Percentiles rank a stretch among this genome's conserved stretches.
phyloP scores from a whole-genome alignment of 2,329 filamentous ascomycete species.

The Cercospora zeina region DNA sequence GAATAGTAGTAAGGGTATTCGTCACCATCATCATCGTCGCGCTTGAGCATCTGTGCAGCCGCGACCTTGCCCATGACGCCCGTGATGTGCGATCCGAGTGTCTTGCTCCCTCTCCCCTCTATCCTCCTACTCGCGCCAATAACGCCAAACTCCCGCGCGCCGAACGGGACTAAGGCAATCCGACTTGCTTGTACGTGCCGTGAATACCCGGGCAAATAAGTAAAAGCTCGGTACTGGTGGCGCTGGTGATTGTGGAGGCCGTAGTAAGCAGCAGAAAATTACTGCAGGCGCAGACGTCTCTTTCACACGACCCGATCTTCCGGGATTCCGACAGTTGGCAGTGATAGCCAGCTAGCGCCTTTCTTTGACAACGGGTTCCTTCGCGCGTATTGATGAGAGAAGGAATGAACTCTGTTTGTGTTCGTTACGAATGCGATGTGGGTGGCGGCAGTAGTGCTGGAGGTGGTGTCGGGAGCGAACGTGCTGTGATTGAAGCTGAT shows the following conservation, averaged over 20 bases:
- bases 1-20: neutral
- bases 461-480: neutral
- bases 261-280: neutral
- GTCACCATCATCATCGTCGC: conserved; percentile 9
- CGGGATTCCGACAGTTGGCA: neutral
- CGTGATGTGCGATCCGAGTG: conserved; percentile 1
- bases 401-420: neutral
- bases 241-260: neutral
- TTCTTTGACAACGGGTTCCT: neutral
- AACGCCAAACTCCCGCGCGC: neutral
- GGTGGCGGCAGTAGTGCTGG: too few species aligned
- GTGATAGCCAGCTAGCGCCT: neutral
- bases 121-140: neutral
- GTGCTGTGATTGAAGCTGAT: too few species aligned
- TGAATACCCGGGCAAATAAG: neutral
- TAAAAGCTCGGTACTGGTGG: neutral
- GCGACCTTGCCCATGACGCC: neutral
- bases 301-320: neutral
- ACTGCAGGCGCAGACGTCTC: neutral
- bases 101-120: neutral
- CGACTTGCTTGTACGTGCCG: neutral
- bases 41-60: conserved; percentile 1
- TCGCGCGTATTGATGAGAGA: neutral
- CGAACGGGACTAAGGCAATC: neutral
- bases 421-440: neutral